Conservation (phyloP, 2,329 filamentous ascomycete species). For the Trichoderma sp. region DNA sequence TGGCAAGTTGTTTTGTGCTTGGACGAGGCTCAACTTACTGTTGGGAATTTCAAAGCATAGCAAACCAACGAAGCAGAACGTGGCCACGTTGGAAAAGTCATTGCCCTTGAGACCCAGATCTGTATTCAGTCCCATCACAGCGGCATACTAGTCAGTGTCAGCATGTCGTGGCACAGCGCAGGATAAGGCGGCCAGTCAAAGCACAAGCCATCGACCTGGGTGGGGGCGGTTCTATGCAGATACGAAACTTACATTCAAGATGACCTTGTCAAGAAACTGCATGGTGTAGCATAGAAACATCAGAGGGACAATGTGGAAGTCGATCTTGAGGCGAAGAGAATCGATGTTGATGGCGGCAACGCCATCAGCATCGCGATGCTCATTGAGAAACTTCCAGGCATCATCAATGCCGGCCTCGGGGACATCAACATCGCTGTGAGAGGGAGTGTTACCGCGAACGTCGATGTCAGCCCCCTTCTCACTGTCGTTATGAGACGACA, state of each 20-base stretch:
- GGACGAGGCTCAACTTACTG: constrained; percentile 41
- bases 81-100: constrained; percentile 63
- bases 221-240: constrained; percentile 5
- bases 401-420: constrained; percentile 39
- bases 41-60: constrained; percentile 62
- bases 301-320: constrained; percentile 60
- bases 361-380: constrained; percentile 43
- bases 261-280: constrained; percentile 66
- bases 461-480: constrained; percentile 32
- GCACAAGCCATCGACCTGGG: constrained; percentile 5
- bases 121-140: constrained; percentile 62
- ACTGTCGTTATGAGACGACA: constrained; percentile 31
- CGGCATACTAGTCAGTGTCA: constrained; percentile 54
- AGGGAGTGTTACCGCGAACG: constrained; percentile 28
- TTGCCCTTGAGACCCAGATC: constrained; percentile 58
- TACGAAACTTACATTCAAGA: constrained; percentile 54
- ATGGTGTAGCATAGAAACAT: constrained; percentile 65
- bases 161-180: constrained; percentile 1
- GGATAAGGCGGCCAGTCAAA: constrained; percentile 1
- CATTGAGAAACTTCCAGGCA: constrained; percentile 50
- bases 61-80: constrained; percentile 64
- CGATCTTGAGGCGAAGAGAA: constrained; percentile 56
- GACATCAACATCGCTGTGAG: constrained; percentile 30
- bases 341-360: constrained; percentile 45
- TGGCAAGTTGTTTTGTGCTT: not conserved